Base-by-base conservation (phyloP, 2,329 filamentous ascomycete species). In the Microsporum audouinii region DNA sequence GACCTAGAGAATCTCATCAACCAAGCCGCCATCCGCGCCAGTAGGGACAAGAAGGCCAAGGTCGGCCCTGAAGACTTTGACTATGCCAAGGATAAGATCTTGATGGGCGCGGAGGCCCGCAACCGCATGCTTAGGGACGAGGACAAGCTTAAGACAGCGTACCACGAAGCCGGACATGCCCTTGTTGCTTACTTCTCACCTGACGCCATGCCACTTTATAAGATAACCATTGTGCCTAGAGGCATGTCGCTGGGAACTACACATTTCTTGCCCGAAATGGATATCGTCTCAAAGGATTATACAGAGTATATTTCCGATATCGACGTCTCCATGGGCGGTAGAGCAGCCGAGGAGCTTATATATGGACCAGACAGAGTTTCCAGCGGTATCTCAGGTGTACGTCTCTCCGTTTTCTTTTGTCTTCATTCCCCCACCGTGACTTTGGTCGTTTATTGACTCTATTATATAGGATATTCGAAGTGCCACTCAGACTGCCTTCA, bases 1-100 rank as follows among this genome's bases (percentile, higher is more conserved):
- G 94, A 99, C 68, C 81, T 99, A 10, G 94, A 97, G 76, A 99
- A 96, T 72, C 84, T 99, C 68, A 88, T 96, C 71, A 99, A 99
- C 75, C 89, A 96, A 72, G 94, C 94, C 36, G 94, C 94, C 27
- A 87, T 99, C 49, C 89, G 88, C 69, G 94, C 94, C n/a, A 95
- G 90, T 69, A 90, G 94, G 72, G 82, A 88, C 66, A 94, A 91
- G 76, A 83, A 88, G 43, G 80, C 79, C 62, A 82, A 86, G 53
- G 89, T 99, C 59, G 82, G 83, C 10, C 87, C 90, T 73, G 76
- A 82, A 38, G 91, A 97, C 70, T 86, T 97, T 65, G 91, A 96
- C 68, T 99, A 92, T 91, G 94, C 94, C 61, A 97, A 95, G 76
- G 94, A 99, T 78, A 94, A 94, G 77, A 89, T 99, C 60, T 87